Evolutionary conservation across 331 rosid genomes (phyloP).

Genomic region (Pyracantha coccinea): DNA sequence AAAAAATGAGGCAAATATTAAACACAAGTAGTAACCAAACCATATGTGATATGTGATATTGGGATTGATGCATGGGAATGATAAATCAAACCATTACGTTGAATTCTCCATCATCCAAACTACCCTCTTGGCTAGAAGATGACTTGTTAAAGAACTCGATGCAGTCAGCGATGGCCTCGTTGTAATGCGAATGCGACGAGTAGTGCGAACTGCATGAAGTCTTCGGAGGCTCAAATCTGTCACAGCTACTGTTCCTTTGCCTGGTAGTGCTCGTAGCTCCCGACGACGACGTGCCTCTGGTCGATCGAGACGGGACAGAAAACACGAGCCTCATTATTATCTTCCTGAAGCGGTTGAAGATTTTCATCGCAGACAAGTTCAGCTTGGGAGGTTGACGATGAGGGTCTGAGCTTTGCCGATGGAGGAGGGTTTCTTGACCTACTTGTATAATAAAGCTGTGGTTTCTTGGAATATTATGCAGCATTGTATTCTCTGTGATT

Average conservation of each 20-base stretch:
- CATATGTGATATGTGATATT: background rate
- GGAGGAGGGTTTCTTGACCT: background rate
- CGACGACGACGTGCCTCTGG: background rate
- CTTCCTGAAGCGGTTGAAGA: constrained; percentile 66
- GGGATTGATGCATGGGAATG: background rate
- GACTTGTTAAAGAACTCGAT: constrained; percentile 92
- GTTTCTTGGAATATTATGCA: background rate
- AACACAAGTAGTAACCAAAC: background rate
- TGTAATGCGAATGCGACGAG: constrained; percentile 76
- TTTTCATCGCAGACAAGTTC: constrained; percentile 63
- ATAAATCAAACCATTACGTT: constrained; percentile 34
- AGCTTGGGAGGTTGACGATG: constrained; percentile 18
- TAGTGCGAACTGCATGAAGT: constrained; percentile 82
- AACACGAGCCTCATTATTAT: constrained; percentile 50
- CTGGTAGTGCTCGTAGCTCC: background rate
- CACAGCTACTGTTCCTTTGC: background rate
- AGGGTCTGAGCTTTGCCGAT: background rate
- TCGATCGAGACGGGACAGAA: constrained; percentile 33
- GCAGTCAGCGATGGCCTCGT: constrained; percentile 83
- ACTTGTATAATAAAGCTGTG: constrained; percentile 37
- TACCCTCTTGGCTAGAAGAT: constrained; percentile 39
- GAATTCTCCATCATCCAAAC: constrained; percentile 40
- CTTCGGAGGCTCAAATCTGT: constrained; percentile 74
- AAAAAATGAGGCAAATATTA: background rate
- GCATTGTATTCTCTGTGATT: constrained; percentile 28